phyloP scores from a whole-genome alignment of 768 basidiomycete genomes.

The Amanita jacksonii region DNA sequence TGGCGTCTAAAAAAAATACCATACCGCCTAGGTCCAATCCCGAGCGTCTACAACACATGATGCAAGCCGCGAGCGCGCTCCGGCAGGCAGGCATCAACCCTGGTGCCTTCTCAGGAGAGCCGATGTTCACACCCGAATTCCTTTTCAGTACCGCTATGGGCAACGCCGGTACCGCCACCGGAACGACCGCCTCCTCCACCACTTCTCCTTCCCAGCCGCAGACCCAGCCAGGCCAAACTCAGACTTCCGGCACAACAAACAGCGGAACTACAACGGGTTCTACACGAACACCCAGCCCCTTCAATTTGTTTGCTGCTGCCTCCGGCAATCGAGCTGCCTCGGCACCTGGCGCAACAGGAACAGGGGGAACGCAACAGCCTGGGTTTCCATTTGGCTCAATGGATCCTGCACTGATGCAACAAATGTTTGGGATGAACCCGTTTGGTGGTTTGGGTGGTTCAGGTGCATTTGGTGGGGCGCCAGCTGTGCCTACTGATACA shows the following conservation, averaged over 20 bases:
- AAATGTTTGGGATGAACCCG: slow-evolving; percentile 26
- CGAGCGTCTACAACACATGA: slow-evolving; percentile 61
- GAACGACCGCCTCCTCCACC: slow-evolving; percentile 18
- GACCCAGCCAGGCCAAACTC: slow-evolving; percentile 16
- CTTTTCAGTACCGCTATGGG: too few species aligned
- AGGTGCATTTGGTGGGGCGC: slow-evolving; percentile 17
- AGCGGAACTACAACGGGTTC: neutral
- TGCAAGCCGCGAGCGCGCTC: slow-evolving; percentile 60
- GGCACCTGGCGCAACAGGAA: slow-evolving; percentile 13
- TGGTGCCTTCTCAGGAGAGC: slow-evolving; percentile 13
- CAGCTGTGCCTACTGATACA: slow-evolving; percentile 51
- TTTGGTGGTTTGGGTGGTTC: slow-evolving; percentile 19
- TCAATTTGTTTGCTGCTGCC: slow-evolving; percentile 19
- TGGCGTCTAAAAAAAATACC: neutral
- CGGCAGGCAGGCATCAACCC: slow-evolving; percentile 27
- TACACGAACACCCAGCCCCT: slow-evolving; percentile 10
- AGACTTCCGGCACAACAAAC: neutral
- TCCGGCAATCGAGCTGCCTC: slow-evolving; percentile 16
- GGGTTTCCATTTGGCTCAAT: slow-evolving; percentile 24
- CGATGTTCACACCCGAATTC: slow-evolving; percentile 23
- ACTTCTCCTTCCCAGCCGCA: slow-evolving; percentile 17
- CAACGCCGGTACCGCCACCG: slow-evolving; percentile 44
- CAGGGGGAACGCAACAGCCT: slow-evolving; percentile 14
- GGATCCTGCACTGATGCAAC: slow-evolving; percentile 36
- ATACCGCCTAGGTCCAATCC: slow-evolving; percentile 53